phyloP scores from a whole-genome alignment of 2,329 filamentous ascomycete species.

The Coniochaeta hoffmannii region DNA sequence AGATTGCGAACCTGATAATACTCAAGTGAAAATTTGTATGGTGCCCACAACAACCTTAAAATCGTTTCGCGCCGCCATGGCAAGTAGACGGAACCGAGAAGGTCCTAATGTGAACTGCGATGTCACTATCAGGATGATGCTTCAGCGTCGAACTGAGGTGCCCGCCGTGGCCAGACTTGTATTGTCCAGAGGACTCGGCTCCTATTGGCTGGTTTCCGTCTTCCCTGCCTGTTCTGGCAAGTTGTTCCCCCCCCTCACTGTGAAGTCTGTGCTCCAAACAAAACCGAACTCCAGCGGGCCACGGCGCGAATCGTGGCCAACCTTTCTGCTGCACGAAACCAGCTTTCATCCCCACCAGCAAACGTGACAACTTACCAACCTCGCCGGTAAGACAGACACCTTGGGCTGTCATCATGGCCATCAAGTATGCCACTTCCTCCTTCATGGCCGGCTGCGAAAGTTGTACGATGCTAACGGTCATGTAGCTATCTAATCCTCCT shows the following conservation, averaged over 20 bases:
- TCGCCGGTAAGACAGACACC: background rate
- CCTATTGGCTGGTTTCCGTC: background rate
- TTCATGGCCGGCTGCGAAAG: background rate
- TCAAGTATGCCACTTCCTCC: slow-evolving; percentile 32
- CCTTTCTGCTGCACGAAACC: slow-evolving; percentile 14
- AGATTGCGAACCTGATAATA: too few species aligned
- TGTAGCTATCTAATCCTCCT: slow-evolving; percentile 91
- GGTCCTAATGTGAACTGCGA: too few species aligned
- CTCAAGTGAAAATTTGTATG: too few species aligned
- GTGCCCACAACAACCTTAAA: too few species aligned
- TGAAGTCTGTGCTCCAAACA: background rate
- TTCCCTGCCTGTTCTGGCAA: background rate
- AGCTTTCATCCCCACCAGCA: slow-evolving; percentile 13
- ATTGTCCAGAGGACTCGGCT: too few species aligned
- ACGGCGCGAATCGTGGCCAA: slow-evolving; percentile 18
- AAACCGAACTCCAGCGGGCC: background rate
- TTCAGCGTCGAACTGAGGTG: too few species aligned
- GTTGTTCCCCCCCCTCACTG: too few species aligned
- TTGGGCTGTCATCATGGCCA: slow-evolving; percentile 33
- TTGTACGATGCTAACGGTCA: slow-evolving; percentile 17
- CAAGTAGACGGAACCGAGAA: too few species aligned
- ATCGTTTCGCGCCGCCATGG: too few species aligned
- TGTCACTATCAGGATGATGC: too few species aligned
- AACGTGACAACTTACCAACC: slow-evolving; percentile 4
- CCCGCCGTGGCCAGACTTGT: too few species aligned